Conservation (phyloP, 1,284 basidiomycete species). For the Neotropicomus parvogracilis region DNA sequence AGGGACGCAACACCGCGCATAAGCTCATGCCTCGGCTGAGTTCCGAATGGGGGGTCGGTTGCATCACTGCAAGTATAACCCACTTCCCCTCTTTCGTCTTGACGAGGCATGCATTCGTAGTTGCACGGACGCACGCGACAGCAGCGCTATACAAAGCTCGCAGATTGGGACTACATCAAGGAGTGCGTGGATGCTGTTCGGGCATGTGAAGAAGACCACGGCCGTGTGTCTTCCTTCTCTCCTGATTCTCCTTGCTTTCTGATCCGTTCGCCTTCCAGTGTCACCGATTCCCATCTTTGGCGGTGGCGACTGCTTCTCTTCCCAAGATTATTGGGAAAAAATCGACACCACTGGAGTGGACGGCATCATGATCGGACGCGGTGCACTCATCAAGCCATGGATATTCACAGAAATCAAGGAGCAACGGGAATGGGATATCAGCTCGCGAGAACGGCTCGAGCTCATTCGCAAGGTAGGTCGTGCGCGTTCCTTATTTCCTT, state of each 20-base stretch:
- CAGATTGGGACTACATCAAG: slow-evolving; percentile 91
- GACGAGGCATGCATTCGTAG: slow-evolving; percentile 38
- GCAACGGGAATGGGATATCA: slow-evolving; percentile 91
- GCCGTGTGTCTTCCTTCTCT: slow-evolving; percentile 47
- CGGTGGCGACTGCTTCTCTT: slow-evolving; percentile 92
- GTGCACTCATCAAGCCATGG: slow-evolving; percentile 96
- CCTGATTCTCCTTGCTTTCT: not conserved
- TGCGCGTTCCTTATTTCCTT: not conserved
- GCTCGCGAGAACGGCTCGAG: slow-evolving; percentile 85
- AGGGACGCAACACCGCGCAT: slow-evolving; percentile 82
- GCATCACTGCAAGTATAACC: slow-evolving; percentile 63
- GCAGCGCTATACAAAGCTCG: slow-evolving; percentile 84
- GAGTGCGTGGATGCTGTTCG: slow-evolving; percentile 84
- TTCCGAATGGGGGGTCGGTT: slow-evolving; percentile 74
- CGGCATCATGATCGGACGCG: slow-evolving; percentile 92
- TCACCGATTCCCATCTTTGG: slow-evolving; percentile 90
- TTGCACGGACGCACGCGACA: slow-evolving; percentile 91
- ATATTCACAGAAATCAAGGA: slow-evolving; percentile 97
- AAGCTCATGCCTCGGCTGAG: slow-evolving; percentile 87
- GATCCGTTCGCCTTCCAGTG: slow-evolving; percentile 43
- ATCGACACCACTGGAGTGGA: slow-evolving; percentile 81
- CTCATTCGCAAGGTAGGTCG: slow-evolving; percentile 71
- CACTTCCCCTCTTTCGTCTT: not conserved
- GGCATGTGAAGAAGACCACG: slow-evolving; percentile 70
- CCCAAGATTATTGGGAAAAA: slow-evolving; percentile 78